Evolutionary conservation across 179 eudicot species (phyloP).

Genomic region (Spinacia oleracea): DNA sequence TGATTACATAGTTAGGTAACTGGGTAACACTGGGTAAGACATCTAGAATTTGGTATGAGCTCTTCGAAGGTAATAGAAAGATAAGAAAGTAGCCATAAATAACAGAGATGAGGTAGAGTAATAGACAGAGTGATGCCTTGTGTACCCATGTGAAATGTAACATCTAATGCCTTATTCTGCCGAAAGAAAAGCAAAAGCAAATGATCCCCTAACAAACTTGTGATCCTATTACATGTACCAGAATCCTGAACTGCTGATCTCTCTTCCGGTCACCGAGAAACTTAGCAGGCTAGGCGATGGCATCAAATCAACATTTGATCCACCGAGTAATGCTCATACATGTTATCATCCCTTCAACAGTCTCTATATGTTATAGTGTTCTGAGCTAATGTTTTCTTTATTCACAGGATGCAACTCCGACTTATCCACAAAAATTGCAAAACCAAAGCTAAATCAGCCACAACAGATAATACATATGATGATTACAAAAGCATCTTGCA

Average conservation of each 20-base stretch:
- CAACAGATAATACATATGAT: background rate
- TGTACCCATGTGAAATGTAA: background rate
- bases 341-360: background rate
- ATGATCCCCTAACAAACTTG: background rate
- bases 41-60: background rate
- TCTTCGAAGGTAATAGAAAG: background rate
- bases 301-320: background rate
- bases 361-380: too few relatives aligned
- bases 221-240: background rate
- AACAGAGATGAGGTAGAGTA: background rate
- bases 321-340: background rate
- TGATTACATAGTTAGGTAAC: too few relatives aligned
- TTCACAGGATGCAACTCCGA: background rate
- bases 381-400: background rate
- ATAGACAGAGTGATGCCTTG: background rate
- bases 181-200: background rate
- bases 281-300: background rate
- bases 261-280: background rate
- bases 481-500: background rate
- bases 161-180: background rate
- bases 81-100: background rate
- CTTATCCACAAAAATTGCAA: background rate
- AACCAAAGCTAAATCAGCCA: background rate
- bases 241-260: background rate
- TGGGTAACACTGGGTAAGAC: too few relatives aligned